Evolutionary conservation across 345 rosid species (phyloP).

Genomic region (Hibiscus trionum): DNA sequence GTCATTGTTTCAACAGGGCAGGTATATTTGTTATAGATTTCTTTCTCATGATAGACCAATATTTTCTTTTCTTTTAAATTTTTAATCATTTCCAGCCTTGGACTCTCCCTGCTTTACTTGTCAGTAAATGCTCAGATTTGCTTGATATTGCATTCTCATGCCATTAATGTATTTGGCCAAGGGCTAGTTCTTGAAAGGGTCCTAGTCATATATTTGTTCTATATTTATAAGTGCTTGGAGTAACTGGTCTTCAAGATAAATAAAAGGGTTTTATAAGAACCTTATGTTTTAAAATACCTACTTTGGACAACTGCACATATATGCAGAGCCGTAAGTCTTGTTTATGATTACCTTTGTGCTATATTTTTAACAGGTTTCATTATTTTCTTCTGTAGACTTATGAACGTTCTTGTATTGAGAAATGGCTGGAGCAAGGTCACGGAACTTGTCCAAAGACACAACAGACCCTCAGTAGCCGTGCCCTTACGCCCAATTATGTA

Average conservation of each 20-base stretch:
- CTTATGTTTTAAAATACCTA: background rate
- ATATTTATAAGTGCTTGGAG: background rate
- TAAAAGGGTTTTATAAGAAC: background rate
- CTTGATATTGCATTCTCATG: background rate
- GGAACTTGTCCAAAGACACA: conserved; percentile 95
- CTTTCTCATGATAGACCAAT: background rate
- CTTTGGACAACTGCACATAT: background rate
- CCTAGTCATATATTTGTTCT: background rate
- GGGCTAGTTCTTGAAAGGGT: background rate
- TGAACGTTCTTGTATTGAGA: conserved; percentile 88
- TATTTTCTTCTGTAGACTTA: conserved; percentile 56
- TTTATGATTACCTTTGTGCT: background rate
- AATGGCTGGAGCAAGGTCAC: conserved; percentile 89
- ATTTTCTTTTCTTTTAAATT: conserved; percentile 6
- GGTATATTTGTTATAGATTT: conserved; percentile 38
- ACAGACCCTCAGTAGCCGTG: conserved; percentile 55
- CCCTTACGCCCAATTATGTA: conserved; percentile 80
- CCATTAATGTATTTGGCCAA: background rate
- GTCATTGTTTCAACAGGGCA: conserved; percentile 97
- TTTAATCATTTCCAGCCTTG: background rate
- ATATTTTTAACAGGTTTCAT: conserved; percentile 9
- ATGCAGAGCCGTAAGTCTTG: conserved; percentile 3
- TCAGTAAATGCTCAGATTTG: background rate
- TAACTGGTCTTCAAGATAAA: background rate
- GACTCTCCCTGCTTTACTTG: background rate